A percentile compares a stretch with the other conserved stretches of the same genome.
Evolutionary conservation across 176 grass and related monocot genomes (phyloP).

Genomic region (Chrysopogon serrulatus): DNA sequence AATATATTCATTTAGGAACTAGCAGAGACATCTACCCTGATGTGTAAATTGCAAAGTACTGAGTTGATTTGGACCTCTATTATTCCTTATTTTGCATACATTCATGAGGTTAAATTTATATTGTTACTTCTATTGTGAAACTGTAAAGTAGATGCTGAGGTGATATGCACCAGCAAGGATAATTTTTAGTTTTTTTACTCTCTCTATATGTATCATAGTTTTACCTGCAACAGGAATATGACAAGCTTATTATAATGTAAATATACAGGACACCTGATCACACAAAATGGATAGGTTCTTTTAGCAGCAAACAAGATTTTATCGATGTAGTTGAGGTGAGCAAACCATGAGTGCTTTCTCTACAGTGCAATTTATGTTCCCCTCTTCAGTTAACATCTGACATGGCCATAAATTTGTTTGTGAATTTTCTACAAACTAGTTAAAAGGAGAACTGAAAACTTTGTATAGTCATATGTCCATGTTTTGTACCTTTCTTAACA

Average conservation of each 20-base stretch:
- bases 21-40: background rate
- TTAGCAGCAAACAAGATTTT: constrained; percentile 83
- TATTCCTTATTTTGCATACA: background rate
- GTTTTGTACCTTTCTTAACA: background rate
- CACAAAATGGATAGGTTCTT: constrained; percentile 98
- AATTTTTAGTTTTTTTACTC: background rate
- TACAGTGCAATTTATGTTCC: background rate
- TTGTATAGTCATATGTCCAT: background rate
- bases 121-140: background rate
- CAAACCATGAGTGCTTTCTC: background rate
- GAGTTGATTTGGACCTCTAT: background rate
- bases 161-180: background rate
- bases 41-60: background rate
- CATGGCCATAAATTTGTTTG: background rate
- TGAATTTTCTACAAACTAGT: background rate
- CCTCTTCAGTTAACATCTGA: background rate
- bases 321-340: constrained; percentile 90
- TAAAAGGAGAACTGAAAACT: background rate
- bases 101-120: background rate
- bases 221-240: background rate
- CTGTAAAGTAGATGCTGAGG: background rate
- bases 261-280: constrained; percentile 79
- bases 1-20: background rate
- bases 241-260: background rate
- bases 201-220: background rate